A percentile compares a stretch with the other conserved stretches of the same genome.
Conservation (phyloP, 2,329 filamentous ascomycete genomes). For the Verticillium longisporum region DNA sequence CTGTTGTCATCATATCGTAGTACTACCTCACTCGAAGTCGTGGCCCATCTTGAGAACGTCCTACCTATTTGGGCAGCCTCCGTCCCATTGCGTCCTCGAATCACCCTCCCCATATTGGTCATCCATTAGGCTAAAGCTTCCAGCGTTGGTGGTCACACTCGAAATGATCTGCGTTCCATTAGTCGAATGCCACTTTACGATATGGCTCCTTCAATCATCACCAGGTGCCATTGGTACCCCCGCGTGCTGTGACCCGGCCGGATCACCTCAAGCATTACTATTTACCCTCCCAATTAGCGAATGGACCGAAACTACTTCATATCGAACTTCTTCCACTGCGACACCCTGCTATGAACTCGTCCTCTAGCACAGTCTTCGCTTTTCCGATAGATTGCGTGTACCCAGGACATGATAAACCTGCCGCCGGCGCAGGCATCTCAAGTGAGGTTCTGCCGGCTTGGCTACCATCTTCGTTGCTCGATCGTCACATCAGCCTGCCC, state of each 20-base stretch:
- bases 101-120: background rate
- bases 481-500: constrained; percentile 2
- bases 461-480: background rate
- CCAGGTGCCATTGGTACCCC: background rate
- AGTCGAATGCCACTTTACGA: background rate
- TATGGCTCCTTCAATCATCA: background rate
- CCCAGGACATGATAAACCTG: background rate
- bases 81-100: background rate
- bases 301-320: background rate
- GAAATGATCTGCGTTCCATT: background rate
- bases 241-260: background rate
- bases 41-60: background rate
- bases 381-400: background rate
- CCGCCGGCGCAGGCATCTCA: background rate
- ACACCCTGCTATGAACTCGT: background rate
- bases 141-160: background rate
- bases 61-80: background rate
- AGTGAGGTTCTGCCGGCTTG: constrained; percentile 6
- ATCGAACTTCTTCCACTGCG: background rate
- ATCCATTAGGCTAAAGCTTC: background rate
- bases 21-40: background rate
- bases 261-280: background rate
- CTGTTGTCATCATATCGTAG: background rate
- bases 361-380: background rate
- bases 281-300: constrained; percentile 1